Conservation (phyloP, 1,139 yeast species). For the Yamadazyma dendronema region DNA sequence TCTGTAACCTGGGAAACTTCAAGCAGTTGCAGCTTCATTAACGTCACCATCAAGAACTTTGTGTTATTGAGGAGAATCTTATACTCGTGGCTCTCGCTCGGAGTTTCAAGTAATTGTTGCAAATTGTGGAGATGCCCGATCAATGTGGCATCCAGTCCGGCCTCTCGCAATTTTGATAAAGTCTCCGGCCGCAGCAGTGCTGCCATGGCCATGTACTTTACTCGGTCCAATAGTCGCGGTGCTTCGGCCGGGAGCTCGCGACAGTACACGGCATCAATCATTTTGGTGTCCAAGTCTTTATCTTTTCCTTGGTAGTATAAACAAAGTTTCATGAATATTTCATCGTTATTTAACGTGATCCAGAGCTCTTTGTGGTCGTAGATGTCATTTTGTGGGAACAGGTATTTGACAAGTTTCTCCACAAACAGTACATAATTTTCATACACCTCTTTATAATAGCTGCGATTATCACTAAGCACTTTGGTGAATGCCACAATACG, state of each 20-base stretch:
- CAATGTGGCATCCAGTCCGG: too few relatives aligned
- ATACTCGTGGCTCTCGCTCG: conserved; percentile 10
- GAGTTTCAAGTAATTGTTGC: conserved; percentile 3
- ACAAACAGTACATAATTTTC: conserved; percentile 28
- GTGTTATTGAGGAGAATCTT: conserved; percentile 30
- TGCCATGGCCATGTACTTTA: conserved; percentile 14
- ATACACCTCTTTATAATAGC: conserved; percentile 37
- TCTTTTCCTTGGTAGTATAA: neutral
- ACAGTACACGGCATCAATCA: conserved; percentile 9
- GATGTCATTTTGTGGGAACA: conserved; percentile 9
- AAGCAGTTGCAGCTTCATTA: neutral
- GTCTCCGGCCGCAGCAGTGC: neutral
- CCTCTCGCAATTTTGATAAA: neutral
- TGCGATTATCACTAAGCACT: conserved; percentile 33
- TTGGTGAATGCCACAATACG: conserved; percentile 24
- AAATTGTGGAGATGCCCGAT: neutral
- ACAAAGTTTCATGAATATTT: conserved; percentile 9
- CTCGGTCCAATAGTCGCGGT: conserved; percentile 9
- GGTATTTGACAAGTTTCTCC: conserved; percentile 25
- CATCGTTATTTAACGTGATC: conserved; percentile 14
- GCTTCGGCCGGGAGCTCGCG: conserved; percentile 14
- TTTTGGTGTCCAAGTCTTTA: conserved; percentile 5
- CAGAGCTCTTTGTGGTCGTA: conserved; percentile 20
- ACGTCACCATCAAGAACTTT: conserved; percentile 23
- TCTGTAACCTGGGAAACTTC: too few relatives aligned